These are phyloP conservation scores for Trebouxia sp. DNA, from an alignment of 139 green algal genomes.

Conservation along the genomic window DNA sequence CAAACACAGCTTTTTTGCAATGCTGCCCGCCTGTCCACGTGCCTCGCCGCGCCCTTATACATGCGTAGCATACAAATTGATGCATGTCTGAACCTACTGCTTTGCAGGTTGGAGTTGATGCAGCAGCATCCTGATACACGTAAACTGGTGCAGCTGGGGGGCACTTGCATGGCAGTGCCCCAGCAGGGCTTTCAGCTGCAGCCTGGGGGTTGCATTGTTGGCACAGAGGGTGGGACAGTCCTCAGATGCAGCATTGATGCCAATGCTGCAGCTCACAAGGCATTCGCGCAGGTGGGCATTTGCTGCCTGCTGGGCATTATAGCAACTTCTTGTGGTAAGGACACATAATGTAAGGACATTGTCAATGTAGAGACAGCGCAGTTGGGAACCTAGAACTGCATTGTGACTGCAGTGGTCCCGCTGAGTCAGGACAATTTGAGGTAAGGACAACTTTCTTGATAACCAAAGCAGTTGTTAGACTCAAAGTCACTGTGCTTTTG, in stretches of 20 bases:
- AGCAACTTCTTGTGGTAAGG: background rate
- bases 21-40: background rate
- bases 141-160: conserved; percentile 52
- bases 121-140: conserved; percentile 45
- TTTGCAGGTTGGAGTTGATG: conserved; percentile 59
- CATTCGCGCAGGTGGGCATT: conserved; percentile 29
- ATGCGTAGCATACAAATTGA: background rate
- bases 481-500: too few relatives aligned
- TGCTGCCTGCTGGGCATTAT: background rate
- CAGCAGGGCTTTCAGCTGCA: background rate
- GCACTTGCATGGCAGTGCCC: conserved; percentile 58
- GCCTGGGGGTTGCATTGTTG: conserved; percentile 37
- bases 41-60: background rate
- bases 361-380: too few relatives aligned
- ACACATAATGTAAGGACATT: background rate
- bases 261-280: conserved; percentile 5
- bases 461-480: background rate
- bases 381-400: too few relatives aligned
- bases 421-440: background rate
- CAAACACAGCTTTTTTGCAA: too few relatives aligned
- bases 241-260: conserved; percentile 39
- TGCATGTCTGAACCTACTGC: background rate
- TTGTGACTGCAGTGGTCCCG: background rate
- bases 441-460: background rate
- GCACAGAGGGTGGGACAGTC: conserved; percentile 63